Percentiles rank a stretch among this genome's conserved stretches.
These are phyloP conservation scores for Phytophthora hybrid DNA, from an alignment of 352 stramenopile species.

Conservation along the genomic window DNA sequence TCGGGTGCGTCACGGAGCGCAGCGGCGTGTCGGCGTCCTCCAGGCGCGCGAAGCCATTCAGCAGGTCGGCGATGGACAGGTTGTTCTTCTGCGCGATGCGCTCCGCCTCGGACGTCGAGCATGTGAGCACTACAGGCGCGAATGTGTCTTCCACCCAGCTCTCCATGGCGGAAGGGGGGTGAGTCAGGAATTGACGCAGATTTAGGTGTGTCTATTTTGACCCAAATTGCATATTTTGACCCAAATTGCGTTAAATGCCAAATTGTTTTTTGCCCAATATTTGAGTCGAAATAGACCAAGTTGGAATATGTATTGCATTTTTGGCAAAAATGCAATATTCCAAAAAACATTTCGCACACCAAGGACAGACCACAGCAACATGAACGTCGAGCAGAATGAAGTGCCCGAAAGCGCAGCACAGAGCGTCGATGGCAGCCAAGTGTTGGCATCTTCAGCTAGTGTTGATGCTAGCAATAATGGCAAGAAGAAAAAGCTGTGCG, in stretches of 20 bases:
- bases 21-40: slow-evolving; percentile 72
- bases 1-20: slow-evolving; percentile 76
- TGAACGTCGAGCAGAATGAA: background rate
- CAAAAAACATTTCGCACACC: no score
- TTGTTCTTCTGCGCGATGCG: slow-evolving; percentile 87
- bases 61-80: slow-evolving; percentile 72
- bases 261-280: no score
- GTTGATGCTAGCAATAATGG: background rate
- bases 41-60: slow-evolving; percentile 79
- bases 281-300: no score
- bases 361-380: no score
- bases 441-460: background rate
- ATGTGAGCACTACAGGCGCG: slow-evolving; percentile 82
- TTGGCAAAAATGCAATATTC: no score
- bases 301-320: no score
- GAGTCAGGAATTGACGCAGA: background rate
- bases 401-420: background rate
- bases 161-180: slow-evolving; percentile 47
- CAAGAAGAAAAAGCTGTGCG: background rate
- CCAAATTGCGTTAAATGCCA: background rate
- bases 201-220: background rate
- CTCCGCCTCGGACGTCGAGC: slow-evolving; percentile 78
- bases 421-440: background rate
- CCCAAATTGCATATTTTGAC: background rate
- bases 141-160: slow-evolving; percentile 83